Conservation (phyloP, 1,284 basidiomycete species). For the Inonotus obliquus region DNA sequence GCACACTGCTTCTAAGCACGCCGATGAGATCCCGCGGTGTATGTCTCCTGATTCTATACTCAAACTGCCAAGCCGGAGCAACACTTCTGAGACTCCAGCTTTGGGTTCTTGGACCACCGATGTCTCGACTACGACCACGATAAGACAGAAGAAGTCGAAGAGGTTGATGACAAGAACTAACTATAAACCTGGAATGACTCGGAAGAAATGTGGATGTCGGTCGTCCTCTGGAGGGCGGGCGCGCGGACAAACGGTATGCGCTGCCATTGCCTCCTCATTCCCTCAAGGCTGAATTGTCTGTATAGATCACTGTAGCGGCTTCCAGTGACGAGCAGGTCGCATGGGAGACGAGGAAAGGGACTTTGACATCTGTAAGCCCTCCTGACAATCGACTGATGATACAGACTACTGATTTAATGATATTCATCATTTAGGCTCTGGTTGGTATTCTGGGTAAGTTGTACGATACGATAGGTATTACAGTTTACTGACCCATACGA, state of each 20-base stretch:
- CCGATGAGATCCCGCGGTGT: neutral
- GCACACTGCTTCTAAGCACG: neutral
- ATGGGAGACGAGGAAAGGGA: neutral
- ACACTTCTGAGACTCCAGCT: neutral
- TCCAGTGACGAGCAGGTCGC: constrained; percentile 2
- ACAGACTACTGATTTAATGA: too few species aligned
- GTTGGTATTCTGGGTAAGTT: constrained; percentile 9
- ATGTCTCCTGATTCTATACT: neutral
- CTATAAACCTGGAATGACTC: neutral
- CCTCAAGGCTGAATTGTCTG: neutral
- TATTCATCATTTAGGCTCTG: neutral
- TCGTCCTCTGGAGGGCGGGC: neutral
- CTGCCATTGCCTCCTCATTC: neutral
- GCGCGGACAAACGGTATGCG: constrained; percentile 3
- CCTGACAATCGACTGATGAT: neutral
- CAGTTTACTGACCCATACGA: neutral
- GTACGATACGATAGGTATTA: too few species aligned
- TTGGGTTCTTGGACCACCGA: too few species aligned
- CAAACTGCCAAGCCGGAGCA: neutral
- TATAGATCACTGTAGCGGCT: constrained; percentile 1
- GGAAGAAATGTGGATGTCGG: neutral
- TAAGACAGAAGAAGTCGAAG: neutral
- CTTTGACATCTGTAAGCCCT: constrained; percentile 8
- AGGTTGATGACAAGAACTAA: neutral
- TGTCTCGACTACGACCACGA: too few species aligned